A percentile compares a stretch with the other conserved stretches of the same genome.
These are phyloP conservation scores for Fragilaria crotonensis DNA, from an alignment of 108 stramenopile species.

Conservation along the genomic window DNA sequence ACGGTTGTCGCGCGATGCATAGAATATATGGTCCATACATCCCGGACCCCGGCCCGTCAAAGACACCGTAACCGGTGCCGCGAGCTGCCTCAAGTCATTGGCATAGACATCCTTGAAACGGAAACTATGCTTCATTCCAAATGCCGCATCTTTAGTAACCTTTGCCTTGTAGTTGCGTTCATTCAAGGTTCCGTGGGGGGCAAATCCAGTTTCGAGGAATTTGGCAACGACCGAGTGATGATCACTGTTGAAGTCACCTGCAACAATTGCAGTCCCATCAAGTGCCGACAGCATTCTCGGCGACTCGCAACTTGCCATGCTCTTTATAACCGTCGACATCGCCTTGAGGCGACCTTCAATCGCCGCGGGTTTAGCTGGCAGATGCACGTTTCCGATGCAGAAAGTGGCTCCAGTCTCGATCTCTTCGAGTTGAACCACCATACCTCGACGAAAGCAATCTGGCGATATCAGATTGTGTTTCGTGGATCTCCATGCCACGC, in stretches of 20 bases:
- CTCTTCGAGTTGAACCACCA: slow-evolving; percentile 31
- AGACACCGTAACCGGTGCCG: slow-evolving; percentile 37
- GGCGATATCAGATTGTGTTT: slow-evolving; percentile 16
- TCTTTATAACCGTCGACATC: slow-evolving; percentile 24
- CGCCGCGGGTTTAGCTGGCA: slow-evolving; percentile 30
- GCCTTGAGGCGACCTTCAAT: slow-evolving; percentile 27
- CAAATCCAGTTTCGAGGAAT: slow-evolving; percentile 18
- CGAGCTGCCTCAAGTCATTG: slow-evolving; percentile 8
- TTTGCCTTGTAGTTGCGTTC: slow-evolving; percentile 41
- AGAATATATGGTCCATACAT: slow-evolving; percentile 41
- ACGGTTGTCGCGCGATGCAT: slow-evolving; percentile 8
- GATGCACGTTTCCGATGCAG: slow-evolving; percentile 33
- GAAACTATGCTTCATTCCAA: slow-evolving; percentile 26
- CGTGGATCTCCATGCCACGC: slow-evolving; percentile 39
- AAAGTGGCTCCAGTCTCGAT: slow-evolving; percentile 14
- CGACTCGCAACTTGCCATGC: slow-evolving; percentile 8
- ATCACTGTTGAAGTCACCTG: slow-evolving; percentile 43
- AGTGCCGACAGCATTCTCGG: slow-evolving; percentile 4
- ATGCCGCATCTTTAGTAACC: slow-evolving; percentile 28
- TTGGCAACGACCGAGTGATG: slow-evolving; percentile 16
- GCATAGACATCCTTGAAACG: slow-evolving; percentile 35
- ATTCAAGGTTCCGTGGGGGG: slow-evolving; percentile 19
- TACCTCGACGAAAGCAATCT: slow-evolving; percentile 29
- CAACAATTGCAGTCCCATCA: slow-evolving; percentile 26
- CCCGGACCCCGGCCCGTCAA: slow-evolving; percentile 36